Evolutionary conservation across 352 stramenopile species (phyloP), one percentile per base, ranked within the genome.

Genomic region (Phytopythium chamaehyphon): DNA sequence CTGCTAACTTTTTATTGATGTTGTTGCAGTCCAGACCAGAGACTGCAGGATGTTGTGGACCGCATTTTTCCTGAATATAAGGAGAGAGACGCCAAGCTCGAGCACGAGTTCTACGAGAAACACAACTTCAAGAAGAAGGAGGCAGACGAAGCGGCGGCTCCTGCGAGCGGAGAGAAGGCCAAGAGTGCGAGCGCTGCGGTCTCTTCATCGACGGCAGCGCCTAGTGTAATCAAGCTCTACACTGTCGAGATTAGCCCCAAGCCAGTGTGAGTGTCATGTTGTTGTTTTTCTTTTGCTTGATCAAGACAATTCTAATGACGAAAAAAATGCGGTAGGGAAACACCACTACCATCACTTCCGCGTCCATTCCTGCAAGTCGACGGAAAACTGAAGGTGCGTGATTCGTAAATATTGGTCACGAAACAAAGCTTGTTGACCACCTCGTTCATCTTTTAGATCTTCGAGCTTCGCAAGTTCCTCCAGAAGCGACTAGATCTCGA

Each of bases 31-130:
- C 83, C 74, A 50, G 81, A 92, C 39, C 79, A 88, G 51, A 71
- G 80, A 21, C 54, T 92, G 9, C 81, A 92, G 43, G 70, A 85
- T 51, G 70, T 90, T 28, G 76, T 90, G 33, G 81, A 92, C 58
- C 68, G 66, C 18, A 76, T 92, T 61, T 92, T 89, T 45, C 78
- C 81, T 6, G 66, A 90, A 46, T 74, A 79, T 43, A 73, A 78
- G 54, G 61, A 70, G 24, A 55, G 69, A 21, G 78, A 92, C 28
- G 56, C 39, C 8, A 67, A 57, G 48, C 54, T 74, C 1, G 76
- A 87, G 50, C 55, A 57, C 26, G 65, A 82, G 45, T 90, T 92
- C 33, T 92, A 92, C 51, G 45, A 57, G n/a, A 59, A 62, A 12
- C 73, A 88, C 56, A 62, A 54, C 19, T 90, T 90, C 52, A 71